A percentile compares a stretch with the other conserved stretches of the same genome.
phyloP scores from a whole-genome alignment of 2,329 filamentous ascomycete genomes.

The Anisogramma anomala region DNA sequence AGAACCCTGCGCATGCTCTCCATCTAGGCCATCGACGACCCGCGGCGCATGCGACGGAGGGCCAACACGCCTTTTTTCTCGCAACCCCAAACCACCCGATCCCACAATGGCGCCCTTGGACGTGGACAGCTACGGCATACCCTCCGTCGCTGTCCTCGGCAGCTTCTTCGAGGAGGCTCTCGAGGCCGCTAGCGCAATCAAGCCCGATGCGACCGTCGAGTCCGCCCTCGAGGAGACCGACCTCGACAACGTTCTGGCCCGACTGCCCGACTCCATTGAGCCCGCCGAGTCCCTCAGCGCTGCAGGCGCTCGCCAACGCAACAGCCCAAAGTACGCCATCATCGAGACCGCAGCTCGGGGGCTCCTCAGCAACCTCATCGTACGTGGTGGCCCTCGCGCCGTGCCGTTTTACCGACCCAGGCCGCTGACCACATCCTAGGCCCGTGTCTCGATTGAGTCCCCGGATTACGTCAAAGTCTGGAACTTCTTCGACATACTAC shows the following conservation, averaged over 20 bases:
- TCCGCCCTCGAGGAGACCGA: constrained; percentile 63
- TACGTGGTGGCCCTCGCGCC: constrained; percentile 32
- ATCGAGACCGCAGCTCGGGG: constrained; percentile 77
- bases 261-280: constrained; percentile 22
- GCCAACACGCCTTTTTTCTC: not conserved
- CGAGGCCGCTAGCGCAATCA: constrained; percentile 44
- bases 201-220: constrained; percentile 53
- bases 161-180: constrained; percentile 47
- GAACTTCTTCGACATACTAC: constrained; percentile 89
- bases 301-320: constrained; percentile 5
- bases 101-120: constrained; percentile 39
- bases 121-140: constrained; percentile 35
- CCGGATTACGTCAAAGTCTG: constrained; percentile 74
- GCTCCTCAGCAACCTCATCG: constrained; percentile 68
- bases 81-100: not conserved
- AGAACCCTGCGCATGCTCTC: not conserved
- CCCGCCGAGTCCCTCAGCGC: constrained; percentile 24
- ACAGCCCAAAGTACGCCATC: constrained; percentile 51
- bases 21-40: not conserved
- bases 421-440: constrained; percentile 38
- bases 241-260: constrained; percentile 38
- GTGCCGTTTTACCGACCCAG: constrained; percentile 14
- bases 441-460: constrained; percentile 62
- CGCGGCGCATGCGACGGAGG: constrained; percentile 2
- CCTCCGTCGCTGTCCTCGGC: constrained; percentile 42